Evolutionary conservation across 345 rosid species (phyloP), one percentile per base, ranked within the genome.

Genomic region (Euphorbia peplus): DNA sequence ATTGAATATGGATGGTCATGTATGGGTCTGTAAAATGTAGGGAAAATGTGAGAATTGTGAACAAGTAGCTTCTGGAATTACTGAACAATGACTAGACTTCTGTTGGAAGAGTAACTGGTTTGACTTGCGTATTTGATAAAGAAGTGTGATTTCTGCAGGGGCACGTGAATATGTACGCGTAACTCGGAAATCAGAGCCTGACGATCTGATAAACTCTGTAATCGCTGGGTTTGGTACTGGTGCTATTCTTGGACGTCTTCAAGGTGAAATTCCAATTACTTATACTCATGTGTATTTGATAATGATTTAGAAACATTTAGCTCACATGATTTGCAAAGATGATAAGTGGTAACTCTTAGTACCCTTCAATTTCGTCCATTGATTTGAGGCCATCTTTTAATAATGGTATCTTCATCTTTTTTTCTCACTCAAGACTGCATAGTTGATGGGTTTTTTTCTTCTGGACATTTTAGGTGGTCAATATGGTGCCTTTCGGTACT

Each of bases 171-270:
- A 81, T 78, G 95, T 88, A 64, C 83, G 86, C 74, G 83, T 77
- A 54, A 80, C 80, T 68, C 85, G 93, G 50, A 86, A 82, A 82
- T 75, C 93, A 57, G 92, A 82, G 22, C 80, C 83, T 7, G 92
- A 79, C 74, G 96, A 88, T 86, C 70, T 86, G 42, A 39, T 87
- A 53, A 90, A 93, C 78, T 88, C 95, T 69, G 84, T 82, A 28
- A 63, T 90, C 74, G 96, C 90, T 18, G 97, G 98, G 39, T 84
- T 90, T 69, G 85, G 89, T 26, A 78, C 84, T 58, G 97, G 98
- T 71, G 92, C 96, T 74, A 64, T 93, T 67, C 88, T 90, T 55
- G 98, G 98, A 59, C 80, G 92, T 54, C 88, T 90, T 76, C 97
- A 88, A 81, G 96, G 97, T 92, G 57, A 35, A 63, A 22, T 53